Percentiles rank a stretch among this genome's conserved stretches.
These are phyloP conservation scores for Candida awuae DNA, from an alignment of 805 yeast species.

Conservation along the genomic window DNA sequence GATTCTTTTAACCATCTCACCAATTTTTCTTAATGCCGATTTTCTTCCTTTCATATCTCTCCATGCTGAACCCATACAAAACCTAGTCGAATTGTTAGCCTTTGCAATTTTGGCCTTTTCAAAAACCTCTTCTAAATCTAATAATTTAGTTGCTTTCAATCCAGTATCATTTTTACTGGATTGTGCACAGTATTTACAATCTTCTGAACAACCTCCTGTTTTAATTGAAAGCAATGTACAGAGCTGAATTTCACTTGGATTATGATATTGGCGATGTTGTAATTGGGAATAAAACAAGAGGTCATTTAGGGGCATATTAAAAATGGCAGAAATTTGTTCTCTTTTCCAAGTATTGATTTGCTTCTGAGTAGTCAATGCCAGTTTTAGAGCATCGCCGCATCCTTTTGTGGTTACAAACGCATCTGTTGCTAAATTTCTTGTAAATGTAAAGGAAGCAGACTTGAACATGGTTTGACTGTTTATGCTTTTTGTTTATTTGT, in stretches of 20 bases:
- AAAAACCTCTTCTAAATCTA: slow-evolving; percentile 53
- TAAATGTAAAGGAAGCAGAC: not conserved
- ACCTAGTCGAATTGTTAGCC: slow-evolving; percentile 64
- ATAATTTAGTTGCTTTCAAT: slow-evolving; percentile 58
- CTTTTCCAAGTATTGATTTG: slow-evolving; percentile 48
- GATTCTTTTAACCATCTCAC: slow-evolving; percentile 56
- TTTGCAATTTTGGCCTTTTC: slow-evolving; percentile 59
- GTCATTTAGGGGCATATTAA: slow-evolving; percentile 58
- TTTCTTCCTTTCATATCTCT: slow-evolving; percentile 76
- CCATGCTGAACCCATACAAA: slow-evolving; percentile 87
- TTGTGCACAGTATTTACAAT: slow-evolving; percentile 76
- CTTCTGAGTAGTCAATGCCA: slow-evolving; percentile 25
- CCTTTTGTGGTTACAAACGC: not conserved
- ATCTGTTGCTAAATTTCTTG: slow-evolving; percentile 4
- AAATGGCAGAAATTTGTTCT: slow-evolving; percentile 51
- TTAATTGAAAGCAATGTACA: slow-evolving; percentile 71
- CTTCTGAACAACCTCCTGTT: slow-evolving; percentile 77
- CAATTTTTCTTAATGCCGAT: slow-evolving; percentile 52
- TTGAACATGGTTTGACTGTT: not conserved
- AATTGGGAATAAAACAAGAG: slow-evolving; percentile 51
- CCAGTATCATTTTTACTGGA: slow-evolving; percentile 64
- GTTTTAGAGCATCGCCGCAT: not conserved
- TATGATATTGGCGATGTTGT: slow-evolving; percentile 60
- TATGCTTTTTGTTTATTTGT: no score
- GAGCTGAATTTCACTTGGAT: slow-evolving; percentile 62